Percentiles rank a stretch among this genome's conserved stretches.
Conservation (phyloP, 257 asterid genomes). For the Gardenia jasminoides region DNA sequence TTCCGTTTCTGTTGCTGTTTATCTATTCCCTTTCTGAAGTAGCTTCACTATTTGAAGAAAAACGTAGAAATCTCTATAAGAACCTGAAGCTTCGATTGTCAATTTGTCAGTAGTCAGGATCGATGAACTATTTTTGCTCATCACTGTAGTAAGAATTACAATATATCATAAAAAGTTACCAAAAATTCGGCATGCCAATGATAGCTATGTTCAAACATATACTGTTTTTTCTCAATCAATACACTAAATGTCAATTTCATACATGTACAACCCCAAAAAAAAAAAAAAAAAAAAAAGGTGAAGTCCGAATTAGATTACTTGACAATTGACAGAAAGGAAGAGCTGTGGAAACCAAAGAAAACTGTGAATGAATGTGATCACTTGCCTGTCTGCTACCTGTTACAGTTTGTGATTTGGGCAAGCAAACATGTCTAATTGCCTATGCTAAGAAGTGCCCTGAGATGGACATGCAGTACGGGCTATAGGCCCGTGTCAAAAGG, state of each 20-base stretch:
- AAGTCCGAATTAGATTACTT: too few relatives aligned
- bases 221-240: neutral
- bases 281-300: too few relatives aligned
- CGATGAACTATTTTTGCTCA: neutral
- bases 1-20: too few relatives aligned
- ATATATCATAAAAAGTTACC: neutral
- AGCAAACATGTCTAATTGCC: neutral
- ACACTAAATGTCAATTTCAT: too few relatives aligned
- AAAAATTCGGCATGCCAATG: too few relatives aligned
- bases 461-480: neutral
- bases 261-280: too few relatives aligned
- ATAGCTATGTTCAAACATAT: too few relatives aligned
- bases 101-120: too few relatives aligned
- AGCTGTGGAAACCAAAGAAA: neutral
- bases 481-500: neutral
- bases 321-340: too few relatives aligned
- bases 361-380: neutral
- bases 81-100: neutral
- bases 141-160: neutral
- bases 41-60: neutral
- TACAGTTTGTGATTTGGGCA: conserved; percentile 3
- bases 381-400: neutral
- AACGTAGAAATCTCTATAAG: neutral
- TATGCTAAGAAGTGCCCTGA: neutral
- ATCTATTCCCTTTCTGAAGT: too few relatives aligned